Evolutionary conservation across 345 rosid genomes (phyloP).

Genomic region (Linum lewisii): DNA sequence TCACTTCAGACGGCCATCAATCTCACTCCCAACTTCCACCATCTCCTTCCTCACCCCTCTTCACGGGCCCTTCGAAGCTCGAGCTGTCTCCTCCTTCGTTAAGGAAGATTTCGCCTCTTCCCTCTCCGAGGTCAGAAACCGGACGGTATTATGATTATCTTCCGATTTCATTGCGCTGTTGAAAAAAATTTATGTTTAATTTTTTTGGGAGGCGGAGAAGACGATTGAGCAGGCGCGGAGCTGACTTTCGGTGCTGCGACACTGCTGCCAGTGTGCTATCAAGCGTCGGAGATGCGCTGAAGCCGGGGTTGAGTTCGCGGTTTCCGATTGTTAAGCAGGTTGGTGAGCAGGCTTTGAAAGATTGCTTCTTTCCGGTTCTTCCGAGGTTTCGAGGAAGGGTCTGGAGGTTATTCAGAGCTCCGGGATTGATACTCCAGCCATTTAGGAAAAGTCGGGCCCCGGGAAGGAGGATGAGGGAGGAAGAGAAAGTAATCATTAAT

Average conservation of each 20-base stretch:
- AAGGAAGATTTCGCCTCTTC: conserved; percentile 30
- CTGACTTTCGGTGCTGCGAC: conserved; percentile 53
- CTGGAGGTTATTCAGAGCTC: conserved; percentile 79
- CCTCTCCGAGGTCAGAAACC: too few relatives aligned
- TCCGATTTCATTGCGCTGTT: neutral
- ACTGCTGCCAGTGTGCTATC: conserved; percentile 50
- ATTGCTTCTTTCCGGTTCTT: conserved; percentile 78
- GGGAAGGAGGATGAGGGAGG: too few relatives aligned
- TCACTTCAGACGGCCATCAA: conserved; percentile 19
- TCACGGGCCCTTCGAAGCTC: conserved; percentile 47
- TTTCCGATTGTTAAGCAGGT: conserved; percentile 66
- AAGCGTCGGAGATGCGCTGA: conserved; percentile 52
- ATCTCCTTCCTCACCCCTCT: conserved; percentile 52
- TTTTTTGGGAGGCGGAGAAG: conserved; percentile 63
- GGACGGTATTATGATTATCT: neutral
- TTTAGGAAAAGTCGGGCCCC: too few relatives aligned
- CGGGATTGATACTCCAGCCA: conserved; percentile 73
- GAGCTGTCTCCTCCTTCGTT: conserved; percentile 49
- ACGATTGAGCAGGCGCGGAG: conserved; percentile 68
- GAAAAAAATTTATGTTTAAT: neutral
- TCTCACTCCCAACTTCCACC: conserved; percentile 45
- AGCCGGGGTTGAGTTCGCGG: conserved; percentile 66
- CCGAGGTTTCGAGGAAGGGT: conserved; percentile 81
- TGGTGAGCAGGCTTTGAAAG: conserved; percentile 70
- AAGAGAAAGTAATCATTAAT: too few relatives aligned